These are phyloP conservation scores for Cercophora scortea DNA, from an alignment of 495 filamentous ascomycete genomes.

Conservation along the genomic window DNA sequence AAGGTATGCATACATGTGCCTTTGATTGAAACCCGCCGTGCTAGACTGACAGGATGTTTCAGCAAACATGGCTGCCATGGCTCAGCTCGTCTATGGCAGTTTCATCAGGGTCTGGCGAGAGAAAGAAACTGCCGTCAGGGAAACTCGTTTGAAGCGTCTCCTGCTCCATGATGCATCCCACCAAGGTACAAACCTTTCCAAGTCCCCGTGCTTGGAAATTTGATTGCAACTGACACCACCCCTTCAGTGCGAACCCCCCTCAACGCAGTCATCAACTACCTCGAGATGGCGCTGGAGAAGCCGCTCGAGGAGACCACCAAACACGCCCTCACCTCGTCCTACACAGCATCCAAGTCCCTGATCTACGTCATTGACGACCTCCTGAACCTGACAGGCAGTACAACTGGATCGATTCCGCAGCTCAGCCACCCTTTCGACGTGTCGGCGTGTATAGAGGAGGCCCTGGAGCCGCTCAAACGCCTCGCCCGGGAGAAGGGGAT, in stretches of 20 bases:
- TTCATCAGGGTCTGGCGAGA: slow-evolving; percentile 77
- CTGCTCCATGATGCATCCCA: slow-evolving; percentile 79
- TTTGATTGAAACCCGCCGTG: too few species aligned
- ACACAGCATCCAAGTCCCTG: slow-evolving; percentile 83
- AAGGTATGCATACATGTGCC: slow-evolving; percentile 10
- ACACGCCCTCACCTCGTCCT: slow-evolving; percentile 68
- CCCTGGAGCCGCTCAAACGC: slow-evolving; percentile 53
- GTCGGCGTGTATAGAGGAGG: slow-evolving; percentile 55
- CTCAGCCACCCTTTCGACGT: slow-evolving; percentile 69
- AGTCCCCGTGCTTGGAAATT: neutral
- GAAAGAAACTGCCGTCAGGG: slow-evolving; percentile 49
- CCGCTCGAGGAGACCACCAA: slow-evolving; percentile 63
- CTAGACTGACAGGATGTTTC: neutral
- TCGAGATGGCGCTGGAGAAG: slow-evolving; percentile 79
- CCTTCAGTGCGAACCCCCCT: slow-evolving; percentile 72
- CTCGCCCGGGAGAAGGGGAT: slow-evolving; percentile 67
- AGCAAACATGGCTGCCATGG: slow-evolving; percentile 68
- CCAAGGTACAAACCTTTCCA: slow-evolving; percentile 7
- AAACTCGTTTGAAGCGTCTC: slow-evolving; percentile 61
- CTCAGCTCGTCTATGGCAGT: slow-evolving; percentile 70
- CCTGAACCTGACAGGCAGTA: slow-evolving; percentile 72
- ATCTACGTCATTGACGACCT: slow-evolving; percentile 88
- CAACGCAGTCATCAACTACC: slow-evolving; percentile 83
- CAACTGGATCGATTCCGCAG: slow-evolving; percentile 61
- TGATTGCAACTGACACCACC: neutral